Evolutionary conservation across 768 basidiomycete species (phyloP).

Genomic region (Cubamyces lactineus): DNA sequence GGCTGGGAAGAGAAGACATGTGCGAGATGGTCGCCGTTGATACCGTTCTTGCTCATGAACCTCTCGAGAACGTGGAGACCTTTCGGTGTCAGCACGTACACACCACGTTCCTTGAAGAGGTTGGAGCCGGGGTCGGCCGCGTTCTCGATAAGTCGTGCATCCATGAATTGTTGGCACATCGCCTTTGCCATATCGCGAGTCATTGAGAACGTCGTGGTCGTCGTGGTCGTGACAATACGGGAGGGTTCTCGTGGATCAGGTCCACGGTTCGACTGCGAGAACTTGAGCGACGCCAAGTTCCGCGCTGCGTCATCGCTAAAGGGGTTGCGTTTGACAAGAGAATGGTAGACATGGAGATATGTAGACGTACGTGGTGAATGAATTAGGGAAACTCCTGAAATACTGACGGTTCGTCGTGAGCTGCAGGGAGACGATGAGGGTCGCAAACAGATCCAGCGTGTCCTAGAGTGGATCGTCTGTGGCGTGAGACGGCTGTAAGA

Average conservation of each 20-base stretch:
- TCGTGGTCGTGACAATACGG: constrained; percentile 98
- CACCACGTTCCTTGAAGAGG: constrained; percentile 96
- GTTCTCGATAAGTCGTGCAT: constrained; percentile 96
- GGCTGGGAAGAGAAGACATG: constrained; percentile 90
- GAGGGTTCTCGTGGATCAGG: constrained; percentile 98
- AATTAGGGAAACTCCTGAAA: constrained; percentile 93
- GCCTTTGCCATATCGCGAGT: constrained; percentile 99
- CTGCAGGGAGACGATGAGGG: constrained; percentile 91
- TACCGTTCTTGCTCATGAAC: constrained; percentile 99
- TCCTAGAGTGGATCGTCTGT: constrained; percentile 57
- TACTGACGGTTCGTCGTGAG: constrained; percentile 91
- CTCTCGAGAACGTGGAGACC: constrained; percentile 98
- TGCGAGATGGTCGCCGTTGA: constrained; percentile 90
- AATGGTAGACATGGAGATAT: neutral
- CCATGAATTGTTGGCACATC: constrained; percentile 99
- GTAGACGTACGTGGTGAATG: constrained; percentile 86
- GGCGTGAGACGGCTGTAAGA: constrained; percentile 9
- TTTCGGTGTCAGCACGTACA: constrained; percentile 95
- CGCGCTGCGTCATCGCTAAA: constrained; percentile 92
- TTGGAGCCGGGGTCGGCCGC: constrained; percentile 87
- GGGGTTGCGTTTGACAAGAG: constrained; percentile 19
- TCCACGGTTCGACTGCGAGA: constrained; percentile 98
- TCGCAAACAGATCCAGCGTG: constrained; percentile 97
- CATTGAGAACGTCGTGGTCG: constrained; percentile 99
- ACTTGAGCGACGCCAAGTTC: constrained; percentile 94